phyloP scores from a whole-genome alignment of 2,329 filamentous ascomycete species.

The Alternaria hordeiaustralica region DNA sequence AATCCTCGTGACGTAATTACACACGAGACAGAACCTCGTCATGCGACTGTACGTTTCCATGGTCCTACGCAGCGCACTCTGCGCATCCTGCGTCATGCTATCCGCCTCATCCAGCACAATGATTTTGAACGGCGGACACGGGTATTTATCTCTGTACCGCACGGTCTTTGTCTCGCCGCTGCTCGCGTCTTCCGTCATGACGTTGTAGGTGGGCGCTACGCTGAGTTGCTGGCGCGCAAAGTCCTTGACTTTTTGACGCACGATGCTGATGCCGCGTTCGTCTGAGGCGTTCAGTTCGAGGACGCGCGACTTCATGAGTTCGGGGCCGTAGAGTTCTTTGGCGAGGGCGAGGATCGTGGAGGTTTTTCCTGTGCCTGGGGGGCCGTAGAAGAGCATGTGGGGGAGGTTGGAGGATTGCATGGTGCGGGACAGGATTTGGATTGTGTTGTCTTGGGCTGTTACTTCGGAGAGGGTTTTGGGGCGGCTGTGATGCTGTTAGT shows the following conservation, averaged over 20 bases:
- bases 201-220: slow-evolving; percentile 72
- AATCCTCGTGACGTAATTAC: slow-evolving; percentile 98
- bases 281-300: slow-evolving; percentile 99
- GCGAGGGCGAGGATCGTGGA: slow-evolving; percentile 96
- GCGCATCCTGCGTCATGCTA: slow-evolving; percentile 98
- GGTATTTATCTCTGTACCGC: slow-evolving; percentile 71
- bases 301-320: slow-evolving; percentile 91
- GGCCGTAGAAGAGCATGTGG: slow-evolving; percentile 99
- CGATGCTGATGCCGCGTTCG: slow-evolving; percentile 95
- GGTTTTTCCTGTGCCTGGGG: slow-evolving; percentile 96
- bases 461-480: slow-evolving; percentile 95
- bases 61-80: slow-evolving; percentile 87
- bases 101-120: slow-evolving; percentile 98
- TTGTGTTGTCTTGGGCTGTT: slow-evolving; percentile 95
- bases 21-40: slow-evolving; percentile 95
- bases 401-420: slow-evolving; percentile 96
- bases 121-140: slow-evolving; percentile 98
- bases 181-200: slow-evolving; percentile 56
- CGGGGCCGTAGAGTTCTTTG: slow-evolving; percentile 95
- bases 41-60: slow-evolving; percentile 99
- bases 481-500: slow-evolving; percentile 64
- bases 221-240: slow-evolving; percentile 96
- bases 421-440: slow-evolving; percentile 88
- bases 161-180: slow-evolving; percentile 34
- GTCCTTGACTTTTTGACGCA: slow-evolving; percentile 97